Base-by-base conservation (phyloP, 1,139 yeast genomes). In the Saccharomyces hybrid region DNA sequence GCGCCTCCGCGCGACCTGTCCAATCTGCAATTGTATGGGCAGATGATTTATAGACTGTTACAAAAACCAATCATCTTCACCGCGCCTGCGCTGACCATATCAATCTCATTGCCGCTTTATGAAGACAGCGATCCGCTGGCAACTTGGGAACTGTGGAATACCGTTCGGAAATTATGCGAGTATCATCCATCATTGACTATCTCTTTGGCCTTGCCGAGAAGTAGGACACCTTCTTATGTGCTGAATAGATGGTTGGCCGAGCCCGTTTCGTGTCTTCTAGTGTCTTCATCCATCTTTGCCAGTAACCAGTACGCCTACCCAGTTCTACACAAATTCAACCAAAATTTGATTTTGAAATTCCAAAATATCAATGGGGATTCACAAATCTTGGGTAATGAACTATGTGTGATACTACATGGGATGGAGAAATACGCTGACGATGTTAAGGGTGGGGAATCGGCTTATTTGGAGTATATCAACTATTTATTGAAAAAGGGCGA, bases 61-160 rank as follows among this genome's bases (percentile, higher is more conserved):
- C 67, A 57, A 52, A 66, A 56, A 42, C 68, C 55, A 5, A 48
- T 57, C 19, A 54, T 61, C 27, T 54, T 64, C 50, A 41, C 47
- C 52, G 31, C 54, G 7, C 59, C 64, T 25, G 62, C 62, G 5
- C 50, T 60, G 49, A 55, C 58, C 2, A 53, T 70, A 13, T 69
- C 72, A 0, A 67, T 70, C 2, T 70, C 73, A 1, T 52, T 70
- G 48, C 73, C 70, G 57, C 51, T 68, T 14, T 73, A 66, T 27
- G 78, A 79, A 31, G 77, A 78, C 14, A 67, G 75, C 14, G 85
- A 82, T 64, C 72, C 78, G 5, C 65, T 83, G 42, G 79, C 83
- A 2, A 80, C 85, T 1, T 84, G 89, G 89, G 86, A 82, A 55
- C 76, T 82, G 60, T 84, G 89, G 89, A 81, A 83, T 62, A 75